A percentile compares a stretch with the other conserved stretches of the same genome.
These are phyloP conservation scores for Selaginella tamariscina DNA, from an alignment of 75 land plant species.

Conservation along the genomic window DNA sequence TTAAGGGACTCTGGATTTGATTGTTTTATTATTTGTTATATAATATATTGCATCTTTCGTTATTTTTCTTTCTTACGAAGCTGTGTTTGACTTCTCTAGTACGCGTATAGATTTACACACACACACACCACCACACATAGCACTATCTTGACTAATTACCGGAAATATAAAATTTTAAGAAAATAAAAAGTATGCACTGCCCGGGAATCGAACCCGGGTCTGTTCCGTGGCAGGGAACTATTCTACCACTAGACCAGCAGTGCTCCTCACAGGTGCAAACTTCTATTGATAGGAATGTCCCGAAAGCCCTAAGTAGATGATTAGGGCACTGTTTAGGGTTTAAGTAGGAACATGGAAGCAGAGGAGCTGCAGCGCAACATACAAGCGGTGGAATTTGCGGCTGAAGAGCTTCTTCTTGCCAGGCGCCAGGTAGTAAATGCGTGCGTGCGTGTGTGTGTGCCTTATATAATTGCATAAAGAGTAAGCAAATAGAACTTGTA, in stretches of 20 bases:
- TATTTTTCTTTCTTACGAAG: too few relatives aligned
- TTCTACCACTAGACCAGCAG: too few relatives aligned
- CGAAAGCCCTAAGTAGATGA: too few relatives aligned
- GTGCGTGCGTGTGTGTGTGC: not conserved
- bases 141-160: too few relatives aligned
- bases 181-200: not conserved
- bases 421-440: constrained; percentile 46
- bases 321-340: not conserved
- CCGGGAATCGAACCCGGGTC: too few relatives aligned
- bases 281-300: too few relatives aligned
- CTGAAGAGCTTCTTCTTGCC: constrained; percentile 69
- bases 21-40: not conserved
- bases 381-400: constrained; percentile 48
- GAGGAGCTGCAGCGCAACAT: constrained; percentile 41
- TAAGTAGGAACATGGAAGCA: constrained; percentile 48
- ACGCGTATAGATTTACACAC: too few relatives aligned
- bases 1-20: not conserved
- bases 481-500: not conserved
- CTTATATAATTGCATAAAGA: not conserved
- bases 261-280: too few relatives aligned
- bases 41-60: too few relatives aligned
- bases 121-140: too few relatives aligned
- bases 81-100: too few relatives aligned
- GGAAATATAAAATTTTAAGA: not conserved
- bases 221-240: too few relatives aligned